Conservation (phyloP, 176 grass and related monocot genomes). For the Dactylis glomerata region DNA sequence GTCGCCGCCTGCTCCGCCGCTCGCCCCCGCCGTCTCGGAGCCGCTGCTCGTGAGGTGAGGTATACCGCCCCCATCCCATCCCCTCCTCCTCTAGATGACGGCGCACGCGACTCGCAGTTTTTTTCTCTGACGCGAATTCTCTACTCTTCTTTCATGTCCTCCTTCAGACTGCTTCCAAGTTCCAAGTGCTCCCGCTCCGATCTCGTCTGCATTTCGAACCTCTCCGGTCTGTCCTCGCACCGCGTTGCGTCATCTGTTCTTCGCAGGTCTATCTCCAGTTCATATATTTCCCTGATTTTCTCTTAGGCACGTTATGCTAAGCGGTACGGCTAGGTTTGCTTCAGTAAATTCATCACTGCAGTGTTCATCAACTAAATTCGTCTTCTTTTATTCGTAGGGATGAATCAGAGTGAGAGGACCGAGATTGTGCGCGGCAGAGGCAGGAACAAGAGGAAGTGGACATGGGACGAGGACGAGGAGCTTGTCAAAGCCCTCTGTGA, state of each 20-base stretch:
- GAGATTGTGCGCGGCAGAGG: constrained; percentile 33
- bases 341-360: neutral
- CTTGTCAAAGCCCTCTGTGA: constrained; percentile 41
- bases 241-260: neutral
- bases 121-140: neutral
- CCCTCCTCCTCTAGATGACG: neutral
- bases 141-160: neutral
- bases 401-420: constrained; percentile 3
- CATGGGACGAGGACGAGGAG: constrained; percentile 38
- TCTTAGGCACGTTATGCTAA: neutral
- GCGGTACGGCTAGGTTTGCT: neutral
- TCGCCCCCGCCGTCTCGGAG: neutral
- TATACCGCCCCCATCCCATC: neutral
- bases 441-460: constrained; percentile 50
- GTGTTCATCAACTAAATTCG: neutral
- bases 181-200: neutral
- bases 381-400: neutral
- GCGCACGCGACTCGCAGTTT: neutral
- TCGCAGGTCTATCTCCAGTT: neutral
- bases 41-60: neutral
- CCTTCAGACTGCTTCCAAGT: neutral
- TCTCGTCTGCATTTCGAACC: too few species aligned
- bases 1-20: neutral
- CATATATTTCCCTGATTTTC: neutral
- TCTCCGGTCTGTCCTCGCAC: neutral